phyloP scores from a whole-genome alignment of 805 yeast genomes.

The Metschnikowia dekortorum region DNA sequence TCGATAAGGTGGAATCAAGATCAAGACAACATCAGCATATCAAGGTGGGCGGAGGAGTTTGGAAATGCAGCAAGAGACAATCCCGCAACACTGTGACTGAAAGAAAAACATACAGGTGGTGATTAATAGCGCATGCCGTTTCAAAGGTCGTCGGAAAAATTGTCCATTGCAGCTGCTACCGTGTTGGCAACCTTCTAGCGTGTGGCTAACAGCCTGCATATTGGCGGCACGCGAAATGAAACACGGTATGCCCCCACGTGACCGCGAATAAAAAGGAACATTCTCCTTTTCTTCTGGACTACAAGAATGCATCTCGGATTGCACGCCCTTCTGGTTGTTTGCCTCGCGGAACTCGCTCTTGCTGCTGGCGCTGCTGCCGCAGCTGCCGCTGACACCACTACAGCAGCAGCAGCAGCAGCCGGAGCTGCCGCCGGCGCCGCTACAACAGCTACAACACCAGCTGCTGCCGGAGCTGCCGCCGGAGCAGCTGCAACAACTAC shows the following conservation, averaged over 20 bases:
- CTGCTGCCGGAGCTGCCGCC: constrained; percentile 14
- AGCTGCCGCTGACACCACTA: constrained; percentile 17
- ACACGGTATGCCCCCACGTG: background rate
- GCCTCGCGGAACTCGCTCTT: constrained; percentile 11
- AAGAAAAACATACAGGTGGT: no score
- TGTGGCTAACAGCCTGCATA: background rate
- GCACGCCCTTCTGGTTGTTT: constrained; percentile 1
- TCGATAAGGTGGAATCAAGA: no score
- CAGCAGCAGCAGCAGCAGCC: constrained; percentile 15
- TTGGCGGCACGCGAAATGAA: background rate
- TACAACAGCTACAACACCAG: constrained; percentile 14
- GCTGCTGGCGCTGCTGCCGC: constrained; percentile 17
- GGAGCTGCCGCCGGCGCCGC: constrained; percentile 13
- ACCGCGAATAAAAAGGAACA: background rate
- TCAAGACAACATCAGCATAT: no score
- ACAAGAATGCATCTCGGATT: constrained; percentile 1
- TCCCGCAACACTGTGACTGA: no score
- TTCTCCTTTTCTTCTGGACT: background rate
- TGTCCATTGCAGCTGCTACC: no score
- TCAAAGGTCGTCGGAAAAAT: no score
- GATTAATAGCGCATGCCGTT: no score
- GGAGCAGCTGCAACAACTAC: constrained; percentile 7
- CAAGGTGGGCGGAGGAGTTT: no score
- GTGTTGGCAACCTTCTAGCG: no score
- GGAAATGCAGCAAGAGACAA: no score